phyloP scores from a whole-genome alignment of 2,329 filamentous ascomycete species.

The Xylaria sp. region DNA sequence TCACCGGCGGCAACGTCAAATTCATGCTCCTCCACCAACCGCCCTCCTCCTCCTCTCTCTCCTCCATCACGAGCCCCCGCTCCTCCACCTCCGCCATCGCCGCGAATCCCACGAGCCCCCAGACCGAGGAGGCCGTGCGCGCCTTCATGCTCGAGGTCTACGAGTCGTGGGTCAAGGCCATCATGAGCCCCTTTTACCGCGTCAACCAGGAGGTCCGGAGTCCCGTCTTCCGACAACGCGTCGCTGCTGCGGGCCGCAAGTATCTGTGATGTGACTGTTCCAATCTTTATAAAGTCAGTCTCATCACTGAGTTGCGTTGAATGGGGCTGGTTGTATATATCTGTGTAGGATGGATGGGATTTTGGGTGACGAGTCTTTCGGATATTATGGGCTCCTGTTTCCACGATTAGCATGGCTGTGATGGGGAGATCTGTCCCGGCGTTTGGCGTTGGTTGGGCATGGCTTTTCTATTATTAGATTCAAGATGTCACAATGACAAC shows the following conservation, averaged over 20 bases:
- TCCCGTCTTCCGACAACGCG: constrained; percentile 75
- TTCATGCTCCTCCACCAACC: constrained; percentile 93
- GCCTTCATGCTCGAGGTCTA: constrained; percentile 95
- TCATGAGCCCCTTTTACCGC: constrained; percentile 94
- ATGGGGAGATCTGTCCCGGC: background rate
- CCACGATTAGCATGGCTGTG: background rate
- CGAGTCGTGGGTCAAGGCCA: constrained; percentile 92
- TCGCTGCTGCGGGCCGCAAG: constrained; percentile 85
- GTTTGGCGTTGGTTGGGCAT: constrained; percentile 18
- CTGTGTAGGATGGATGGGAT: background rate
- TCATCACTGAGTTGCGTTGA: background rate
- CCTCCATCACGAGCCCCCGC: constrained; percentile 32
- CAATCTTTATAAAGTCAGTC: background rate
- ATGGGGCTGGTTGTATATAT: background rate
- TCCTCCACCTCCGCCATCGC: constrained; percentile 64
- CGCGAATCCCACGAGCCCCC: constrained; percentile 78
- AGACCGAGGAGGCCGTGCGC: constrained; percentile 91
- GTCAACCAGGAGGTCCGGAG: constrained; percentile 81
- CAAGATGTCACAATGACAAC: constrained; percentile 11
- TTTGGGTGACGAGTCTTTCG: background rate
- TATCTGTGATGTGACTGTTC: constrained; percentile 58
- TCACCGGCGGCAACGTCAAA: constrained; percentile 86
- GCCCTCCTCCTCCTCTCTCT: constrained; percentile 65
- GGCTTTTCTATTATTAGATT: background rate
- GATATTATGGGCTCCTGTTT: background rate